Evolutionary conservation across 441 rosid species (phyloP), one percentile per base, ranked within the genome.

Genomic region (Pelargonium cotyledonis): DNA sequence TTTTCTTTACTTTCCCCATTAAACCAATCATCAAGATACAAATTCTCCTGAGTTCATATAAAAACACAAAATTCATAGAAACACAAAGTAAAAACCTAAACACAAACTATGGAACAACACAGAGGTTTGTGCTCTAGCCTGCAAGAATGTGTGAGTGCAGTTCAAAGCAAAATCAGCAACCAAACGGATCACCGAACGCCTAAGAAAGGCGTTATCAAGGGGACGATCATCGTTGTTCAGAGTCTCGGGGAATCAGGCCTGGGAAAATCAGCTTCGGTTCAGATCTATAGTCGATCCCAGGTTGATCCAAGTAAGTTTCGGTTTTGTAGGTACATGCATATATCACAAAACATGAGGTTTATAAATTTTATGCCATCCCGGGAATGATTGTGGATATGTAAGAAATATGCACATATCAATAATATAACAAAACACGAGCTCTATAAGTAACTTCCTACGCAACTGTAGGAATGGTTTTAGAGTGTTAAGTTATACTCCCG

Each of bases 231-330:
- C 53, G 26, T 87, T 26, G 73, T 67, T 60, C 83, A 70, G 5
- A 76, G 66, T 47, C 79, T 76, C 2, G 81, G 81, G 63, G 71
- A 75, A 49, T 78, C 92, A 26, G 82, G 81, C 43, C 89, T 86
- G 7, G 84, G 84, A 68, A 89, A 75, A 75, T 82, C 85, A 69
- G 82, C 83, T 63, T 79, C 72, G 7, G 68, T 87, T 31, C 85
- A 31, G 76, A 68, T 87, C 47, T 82, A 79, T 66, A 83, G 92
- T 70, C 9, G 83, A 69, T 75, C 85, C 0, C 6, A 40, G 11
- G 53, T 86, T 1, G 87, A 89, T 66, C 79, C 80, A 8, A 66
- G 95, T 86, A 84, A 77, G 89, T 77, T 29, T 53, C 9, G 18
- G 18, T 21, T 35, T 3, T 35, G 38, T 35, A 35, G 5, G 0